Conservation (phyloP, 441 rosid species). For the Manihot esculenta region DNA sequence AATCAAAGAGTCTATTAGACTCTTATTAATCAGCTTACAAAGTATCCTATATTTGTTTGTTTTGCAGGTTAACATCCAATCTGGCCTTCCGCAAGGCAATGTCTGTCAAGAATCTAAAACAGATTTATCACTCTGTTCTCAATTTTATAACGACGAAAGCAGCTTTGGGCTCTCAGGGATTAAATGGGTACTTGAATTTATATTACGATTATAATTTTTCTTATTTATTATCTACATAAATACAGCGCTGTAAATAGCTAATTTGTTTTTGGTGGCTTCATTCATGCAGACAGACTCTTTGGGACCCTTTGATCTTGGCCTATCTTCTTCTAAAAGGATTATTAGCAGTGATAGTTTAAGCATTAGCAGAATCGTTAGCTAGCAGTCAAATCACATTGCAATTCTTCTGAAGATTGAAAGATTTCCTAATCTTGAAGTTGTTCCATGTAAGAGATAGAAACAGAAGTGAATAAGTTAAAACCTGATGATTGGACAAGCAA, state of each 20-base stretch:
- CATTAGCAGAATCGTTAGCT: slow-evolving; percentile 34
- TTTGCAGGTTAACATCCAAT: slow-evolving; percentile 42
- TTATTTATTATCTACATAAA: background rate
- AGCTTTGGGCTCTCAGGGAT: slow-evolving; percentile 86
- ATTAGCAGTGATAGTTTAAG: slow-evolving; percentile 41
- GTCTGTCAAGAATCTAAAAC: slow-evolving; percentile 44
- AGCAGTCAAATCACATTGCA: slow-evolving; percentile 12
- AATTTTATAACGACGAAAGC: slow-evolving; percentile 54
- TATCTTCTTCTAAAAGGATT: slow-evolving; percentile 59
- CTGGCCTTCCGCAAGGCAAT: slow-evolving; percentile 34
- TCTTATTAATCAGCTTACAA: background rate
- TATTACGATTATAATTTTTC: background rate
- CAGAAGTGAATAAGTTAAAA: background rate
- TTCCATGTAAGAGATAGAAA: background rate
- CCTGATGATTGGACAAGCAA: background rate
- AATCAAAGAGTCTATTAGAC: background rate
- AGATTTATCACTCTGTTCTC: slow-evolving; percentile 40
- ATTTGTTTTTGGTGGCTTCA: slow-evolving; percentile 10
- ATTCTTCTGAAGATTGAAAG: background rate
- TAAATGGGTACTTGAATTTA: slow-evolving; percentile 65
- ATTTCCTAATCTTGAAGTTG: slow-evolving; percentile 7
- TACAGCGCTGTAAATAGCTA: background rate
- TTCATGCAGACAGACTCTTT: slow-evolving; percentile 73
- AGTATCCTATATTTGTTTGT: slow-evolving; percentile 7
- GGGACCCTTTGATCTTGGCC: slow-evolving; percentile 84